phyloP scores from a whole-genome alignment of 2,329 filamentous ascomycete genomes.

The Lasiodiplodia gonubiensis region DNA sequence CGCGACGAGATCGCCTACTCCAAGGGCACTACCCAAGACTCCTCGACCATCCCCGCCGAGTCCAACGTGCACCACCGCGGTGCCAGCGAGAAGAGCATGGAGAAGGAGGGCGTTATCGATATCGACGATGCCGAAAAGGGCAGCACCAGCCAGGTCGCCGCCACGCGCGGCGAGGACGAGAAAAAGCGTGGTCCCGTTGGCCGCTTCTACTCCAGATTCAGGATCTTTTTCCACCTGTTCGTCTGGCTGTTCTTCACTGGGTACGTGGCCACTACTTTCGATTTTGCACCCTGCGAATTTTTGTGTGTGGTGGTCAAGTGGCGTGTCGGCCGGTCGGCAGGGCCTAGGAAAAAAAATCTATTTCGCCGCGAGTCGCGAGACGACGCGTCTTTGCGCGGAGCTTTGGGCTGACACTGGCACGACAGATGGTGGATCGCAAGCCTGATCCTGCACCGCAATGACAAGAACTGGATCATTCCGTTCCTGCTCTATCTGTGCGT shows the following conservation, averaged over 20 bases:
- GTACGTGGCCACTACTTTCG: conserved; percentile 45
- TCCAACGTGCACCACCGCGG: conserved; percentile 48
- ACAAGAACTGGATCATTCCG: conserved; percentile 81
- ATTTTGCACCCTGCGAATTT: not conserved
- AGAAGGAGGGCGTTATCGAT: conserved; percentile 43
- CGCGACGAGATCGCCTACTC: conserved; percentile 41
- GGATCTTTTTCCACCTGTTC: conserved; percentile 49
- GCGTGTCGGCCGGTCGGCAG: conserved; percentile 21
- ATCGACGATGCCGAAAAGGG: conserved; percentile 49
- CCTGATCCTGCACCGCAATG: conserved; percentile 72
- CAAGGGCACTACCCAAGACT: conserved; percentile 44
- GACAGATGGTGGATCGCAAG: conserved; percentile 76
- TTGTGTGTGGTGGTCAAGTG: conserved; percentile 24
- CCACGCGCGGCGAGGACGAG: conserved; percentile 34
- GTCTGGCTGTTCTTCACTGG: conserved; percentile 59
- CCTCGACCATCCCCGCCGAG: conserved; percentile 37
- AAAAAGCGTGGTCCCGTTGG: conserved; percentile 42
- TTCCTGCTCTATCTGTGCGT: conserved; percentile 82
- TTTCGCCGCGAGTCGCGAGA: conserved; percentile 22
- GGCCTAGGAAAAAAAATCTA: not conserved
- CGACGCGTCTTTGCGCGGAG: conserved; percentile 8
- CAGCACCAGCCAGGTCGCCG: conserved; percentile 44
- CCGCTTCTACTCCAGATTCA: conserved; percentile 54
- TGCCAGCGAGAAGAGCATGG: conserved; percentile 39
- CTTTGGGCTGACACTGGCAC: conserved; percentile 22